Percentiles rank a stretch among this genome's conserved stretches.
Conservation (phyloP, 2,329 filamentous ascomycete genomes). For the Taxawa tesnikishii region DNA sequence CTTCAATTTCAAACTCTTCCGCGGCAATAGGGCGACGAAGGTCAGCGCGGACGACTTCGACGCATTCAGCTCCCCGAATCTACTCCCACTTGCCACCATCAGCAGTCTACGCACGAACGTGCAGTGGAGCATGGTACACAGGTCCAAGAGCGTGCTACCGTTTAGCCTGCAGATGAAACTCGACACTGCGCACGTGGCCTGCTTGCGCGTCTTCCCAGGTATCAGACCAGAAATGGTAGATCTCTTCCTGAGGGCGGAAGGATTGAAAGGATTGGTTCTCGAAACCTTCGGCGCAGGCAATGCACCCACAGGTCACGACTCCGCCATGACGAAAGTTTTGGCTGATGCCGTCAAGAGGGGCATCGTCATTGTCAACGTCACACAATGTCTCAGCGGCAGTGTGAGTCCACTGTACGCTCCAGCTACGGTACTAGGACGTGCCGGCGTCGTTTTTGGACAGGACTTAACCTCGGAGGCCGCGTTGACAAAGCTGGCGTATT, state of each 20-base stretch:
- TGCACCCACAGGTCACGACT: constrained; percentile 70
- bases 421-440: constrained; percentile 57
- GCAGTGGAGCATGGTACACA: constrained; percentile 64
- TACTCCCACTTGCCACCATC: constrained; percentile 67
- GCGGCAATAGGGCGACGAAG: constrained; percentile 81
- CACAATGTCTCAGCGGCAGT: constrained; percentile 57
- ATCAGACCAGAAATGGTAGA: constrained; percentile 92
- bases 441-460: constrained; percentile 79
- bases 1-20: constrained; percentile 83
- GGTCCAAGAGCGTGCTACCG: constrained; percentile 60
- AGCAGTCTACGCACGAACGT: constrained; percentile 71
- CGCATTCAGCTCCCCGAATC: constrained; percentile 82
- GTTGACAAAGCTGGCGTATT: constrained; percentile 79
- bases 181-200: constrained; percentile 80
- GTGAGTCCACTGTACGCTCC: constrained; percentile 29
- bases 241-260: constrained; percentile 64
- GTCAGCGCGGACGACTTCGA: constrained; percentile 76
- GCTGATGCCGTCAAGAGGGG: constrained; percentile 65
- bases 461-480: constrained; percentile 86
- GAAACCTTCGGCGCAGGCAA: constrained; percentile 93
- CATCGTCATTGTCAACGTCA: constrained; percentile 80
- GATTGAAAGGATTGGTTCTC: constrained; percentile 67
- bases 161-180: constrained; percentile 64
- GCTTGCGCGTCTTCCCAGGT: constrained; percentile 79
- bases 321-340: constrained; percentile 66